These are phyloP conservation scores for Plenodomus lindquistii DNA, from an alignment of 2,329 filamentous ascomycete genomes.

Conservation along the genomic window DNA sequence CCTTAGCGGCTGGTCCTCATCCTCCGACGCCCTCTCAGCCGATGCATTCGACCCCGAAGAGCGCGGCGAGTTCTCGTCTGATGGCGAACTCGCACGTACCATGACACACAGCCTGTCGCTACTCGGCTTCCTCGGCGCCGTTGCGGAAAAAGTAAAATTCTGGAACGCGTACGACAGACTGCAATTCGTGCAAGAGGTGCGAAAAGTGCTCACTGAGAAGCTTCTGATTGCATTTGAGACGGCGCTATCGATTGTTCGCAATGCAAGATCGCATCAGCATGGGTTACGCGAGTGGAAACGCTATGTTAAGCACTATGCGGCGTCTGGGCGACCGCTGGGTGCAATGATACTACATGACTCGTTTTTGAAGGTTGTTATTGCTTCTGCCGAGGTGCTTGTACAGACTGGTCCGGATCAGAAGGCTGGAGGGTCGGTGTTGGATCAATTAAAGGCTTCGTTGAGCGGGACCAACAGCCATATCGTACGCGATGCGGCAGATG, in stretches of 20 bases:
- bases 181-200: constrained; percentile 71
- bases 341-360: constrained; percentile 89
- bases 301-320: constrained; percentile 80
- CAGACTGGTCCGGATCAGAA: constrained; percentile 61
- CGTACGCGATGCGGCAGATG: constrained; percentile 26
- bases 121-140: constrained; percentile 86
- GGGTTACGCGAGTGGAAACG: constrained; percentile 83
- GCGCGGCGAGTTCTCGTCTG: constrained; percentile 51
- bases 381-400: constrained; percentile 74
- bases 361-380: constrained; percentile 82
- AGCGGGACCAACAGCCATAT: constrained; percentile 19
- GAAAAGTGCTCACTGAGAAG: constrained; percentile 75
- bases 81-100: constrained; percentile 63
- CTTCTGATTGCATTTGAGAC: constrained; percentile 88
- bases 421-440: constrained; percentile 68
- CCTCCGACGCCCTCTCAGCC: constrained; percentile 60
- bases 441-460: constrained; percentile 58
- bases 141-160: constrained; percentile 75
- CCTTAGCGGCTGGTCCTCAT: constrained; percentile 69
- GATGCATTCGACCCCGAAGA: constrained; percentile 61
- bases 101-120: constrained; percentile 81
- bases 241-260: constrained; percentile 86
- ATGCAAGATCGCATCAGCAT: constrained; percentile 68
- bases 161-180: constrained; percentile 78
- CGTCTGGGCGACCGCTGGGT: constrained; percentile 77